Evolutionary conservation across 2,329 filamentous ascomycete genomes (phyloP).

Genomic region (Aspergillus ruber): DNA sequence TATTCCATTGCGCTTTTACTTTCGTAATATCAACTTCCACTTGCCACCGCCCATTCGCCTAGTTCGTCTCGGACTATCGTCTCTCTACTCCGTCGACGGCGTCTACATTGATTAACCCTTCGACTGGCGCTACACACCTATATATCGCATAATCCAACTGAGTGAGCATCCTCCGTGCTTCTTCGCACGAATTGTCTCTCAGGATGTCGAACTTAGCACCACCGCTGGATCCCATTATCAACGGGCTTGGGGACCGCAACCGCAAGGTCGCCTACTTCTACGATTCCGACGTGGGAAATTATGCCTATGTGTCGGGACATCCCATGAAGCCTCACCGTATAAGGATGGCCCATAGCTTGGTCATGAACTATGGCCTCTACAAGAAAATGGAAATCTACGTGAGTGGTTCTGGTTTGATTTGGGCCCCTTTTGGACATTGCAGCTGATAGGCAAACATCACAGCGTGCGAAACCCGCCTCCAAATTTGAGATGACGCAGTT

Average conservation of each 20-base stretch:
- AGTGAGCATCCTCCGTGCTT: slow-evolving; percentile 7
- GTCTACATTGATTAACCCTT: not conserved
- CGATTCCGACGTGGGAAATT: slow-evolving; percentile 96
- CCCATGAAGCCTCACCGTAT: slow-evolving; percentile 65
- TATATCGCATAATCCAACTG: not conserved
- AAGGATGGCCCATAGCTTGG: slow-evolving; percentile 59
- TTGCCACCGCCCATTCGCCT: not conserved
- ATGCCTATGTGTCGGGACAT: slow-evolving; percentile 78
- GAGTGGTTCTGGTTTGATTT: slow-evolving; percentile 20
- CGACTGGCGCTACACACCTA: not conserved
- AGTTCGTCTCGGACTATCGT: not conserved
- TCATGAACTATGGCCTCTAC: slow-evolving; percentile 69
- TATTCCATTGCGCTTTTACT: not conserved
- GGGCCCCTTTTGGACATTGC: not conserved
- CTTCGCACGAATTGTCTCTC: slow-evolving; percentile 4
- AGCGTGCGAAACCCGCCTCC: slow-evolving; percentile 73
- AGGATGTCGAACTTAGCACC: slow-evolving; percentile 50
- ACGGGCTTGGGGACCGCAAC: slow-evolving; percentile 47
- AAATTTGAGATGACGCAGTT: slow-evolving; percentile 69
- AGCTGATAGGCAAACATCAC: slow-evolving; percentile 16
- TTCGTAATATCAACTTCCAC: not conserved
- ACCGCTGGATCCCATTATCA: slow-evolving; percentile 50
- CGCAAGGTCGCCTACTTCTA: slow-evolving; percentile 98
- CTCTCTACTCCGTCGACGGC: not conserved
- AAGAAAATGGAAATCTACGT: slow-evolving; percentile 68